A percentile compares a stretch with the other conserved stretches of the same genome.
Conservation (phyloP, 208 protist genomes). For the Leishmania amazonensis region DNA sequence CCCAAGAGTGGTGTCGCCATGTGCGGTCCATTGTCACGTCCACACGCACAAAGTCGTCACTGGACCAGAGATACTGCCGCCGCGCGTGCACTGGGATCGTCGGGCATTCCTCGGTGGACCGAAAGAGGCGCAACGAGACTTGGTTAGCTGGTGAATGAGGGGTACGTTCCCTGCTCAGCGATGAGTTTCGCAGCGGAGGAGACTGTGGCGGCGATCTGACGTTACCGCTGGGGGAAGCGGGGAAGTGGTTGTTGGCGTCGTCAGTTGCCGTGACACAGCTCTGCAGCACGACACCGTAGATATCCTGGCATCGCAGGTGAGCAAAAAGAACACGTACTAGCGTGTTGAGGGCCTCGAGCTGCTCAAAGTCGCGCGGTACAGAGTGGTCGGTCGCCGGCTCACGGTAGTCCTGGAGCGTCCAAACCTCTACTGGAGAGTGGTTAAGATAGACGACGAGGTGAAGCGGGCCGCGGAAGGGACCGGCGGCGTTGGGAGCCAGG, state of each 20-base stretch:
- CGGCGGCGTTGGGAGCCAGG: not conserved
- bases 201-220: conserved; percentile 11
- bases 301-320: conserved; percentile 40
- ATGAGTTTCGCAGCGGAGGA: conserved; percentile 9
- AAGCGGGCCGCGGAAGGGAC: conserved; percentile 35
- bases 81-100: conserved; percentile 12
- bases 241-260: conserved; percentile 12
- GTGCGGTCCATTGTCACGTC: conserved; percentile 34
- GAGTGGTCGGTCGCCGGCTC: conserved; percentile 41
- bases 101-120: conserved; percentile 21
- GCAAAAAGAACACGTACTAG: conserved; percentile 48
- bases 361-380: conserved; percentile 36
- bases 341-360: conserved; percentile 45
- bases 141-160: conserved; percentile 24
- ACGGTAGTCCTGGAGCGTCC: conserved; percentile 54
- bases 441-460: conserved; percentile 45
- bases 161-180: conserved; percentile 8
- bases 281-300: conserved; percentile 41
- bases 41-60: conserved; percentile 40
- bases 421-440: conserved; percentile 41
- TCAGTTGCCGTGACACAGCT: conserved; percentile 27
- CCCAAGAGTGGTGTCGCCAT: conserved; percentile 26
- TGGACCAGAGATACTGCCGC: conserved; percentile 31
- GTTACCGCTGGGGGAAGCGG: not conserved
- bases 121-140: conserved; percentile 27